A percentile compares a stretch with the other conserved stretches of the same genome.
Evolutionary conservation across 2,329 filamentous ascomycete species (phyloP).

Genomic region (Fusarium protoensiforme): DNA sequence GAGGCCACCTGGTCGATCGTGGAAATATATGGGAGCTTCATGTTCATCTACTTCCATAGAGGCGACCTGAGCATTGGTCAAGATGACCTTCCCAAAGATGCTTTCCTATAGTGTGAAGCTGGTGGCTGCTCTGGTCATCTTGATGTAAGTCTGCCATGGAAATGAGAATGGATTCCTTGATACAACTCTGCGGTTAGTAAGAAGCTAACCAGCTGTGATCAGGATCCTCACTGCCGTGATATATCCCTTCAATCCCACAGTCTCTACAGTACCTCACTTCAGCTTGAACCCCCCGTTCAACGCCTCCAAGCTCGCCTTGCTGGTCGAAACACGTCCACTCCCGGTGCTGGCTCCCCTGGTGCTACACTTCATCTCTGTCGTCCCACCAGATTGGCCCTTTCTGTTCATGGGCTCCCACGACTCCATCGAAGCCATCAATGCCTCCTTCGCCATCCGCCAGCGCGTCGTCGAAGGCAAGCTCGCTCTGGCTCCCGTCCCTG

Average conservation of each 20-base stretch:
- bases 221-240: background rate
- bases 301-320: slow-evolving; percentile 63
- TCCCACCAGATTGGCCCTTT: slow-evolving; percentile 68
- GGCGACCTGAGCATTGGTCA: background rate
- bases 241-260: background rate
- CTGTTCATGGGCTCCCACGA: slow-evolving; percentile 64
- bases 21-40: background rate
- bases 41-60: background rate
- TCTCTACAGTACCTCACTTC: background rate
- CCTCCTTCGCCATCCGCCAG: slow-evolving; percentile 57
- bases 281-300: background rate
- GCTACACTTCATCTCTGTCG: slow-evolving; percentile 66
- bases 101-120: background rate
- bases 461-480: slow-evolving; percentile 58
- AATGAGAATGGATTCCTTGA: background rate
- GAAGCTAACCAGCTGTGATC: background rate
- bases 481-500: slow-evolving; percentile 62
- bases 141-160: background rate
- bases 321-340: slow-evolving; percentile 64
- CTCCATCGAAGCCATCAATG: slow-evolving; percentile 58
- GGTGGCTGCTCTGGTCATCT: background rate
- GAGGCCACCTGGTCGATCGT: background rate
- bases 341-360: slow-evolving; percentile 63
- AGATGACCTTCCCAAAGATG: background rate
- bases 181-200: background rate